Conservation (phyloP, 2,329 filamentous ascomycete species). For the Colletotrichum sojae region DNA sequence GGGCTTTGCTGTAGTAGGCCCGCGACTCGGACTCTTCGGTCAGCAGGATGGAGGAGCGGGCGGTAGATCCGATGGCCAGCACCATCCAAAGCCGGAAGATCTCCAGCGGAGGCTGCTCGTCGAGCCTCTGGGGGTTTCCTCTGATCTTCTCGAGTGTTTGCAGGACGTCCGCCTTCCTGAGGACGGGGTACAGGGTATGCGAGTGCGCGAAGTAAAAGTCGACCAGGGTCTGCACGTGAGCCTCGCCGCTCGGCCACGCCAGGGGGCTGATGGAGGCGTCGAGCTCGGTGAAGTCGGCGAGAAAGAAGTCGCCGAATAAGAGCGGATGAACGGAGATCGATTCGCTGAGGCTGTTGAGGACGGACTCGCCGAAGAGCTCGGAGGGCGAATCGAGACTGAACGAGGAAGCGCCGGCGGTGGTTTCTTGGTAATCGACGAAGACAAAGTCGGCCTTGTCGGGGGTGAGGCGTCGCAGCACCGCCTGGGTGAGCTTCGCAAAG, state of each 20-base stretch:
- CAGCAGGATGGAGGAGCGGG: conserved; percentile 58
- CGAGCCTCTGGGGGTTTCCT: conserved; percentile 32
- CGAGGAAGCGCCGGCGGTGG: not conserved
- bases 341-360: conserved; percentile 45
- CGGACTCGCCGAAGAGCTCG: conserved; percentile 43
- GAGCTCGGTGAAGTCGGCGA: conserved; percentile 46
- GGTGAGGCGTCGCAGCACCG: conserved; percentile 56
- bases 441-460: conserved; percentile 60
- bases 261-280: conserved; percentile 41
- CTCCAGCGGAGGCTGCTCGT: conserved; percentile 50
- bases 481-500: conserved; percentile 60
- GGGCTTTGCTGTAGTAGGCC: conserved; percentile 59
- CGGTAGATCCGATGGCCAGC: conserved; percentile 61
- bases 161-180: conserved; percentile 53
- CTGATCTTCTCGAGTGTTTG: conserved; percentile 47
- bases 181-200: conserved; percentile 62
- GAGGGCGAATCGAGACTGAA: not conserved
- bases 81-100: conserved; percentile 64
- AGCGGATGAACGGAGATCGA: conserved; percentile 47
- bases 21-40: conserved; percentile 59
- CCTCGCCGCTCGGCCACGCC: conserved; percentile 40
- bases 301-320: conserved; percentile 49
- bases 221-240: conserved; percentile 50
- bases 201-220: conserved; percentile 63
- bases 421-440: conserved; percentile 47